These are phyloP conservation scores for Chrysoporthe deuterocubensis DNA, from an alignment of 2,329 filamentous ascomycete species.

Conservation along the genomic window DNA sequence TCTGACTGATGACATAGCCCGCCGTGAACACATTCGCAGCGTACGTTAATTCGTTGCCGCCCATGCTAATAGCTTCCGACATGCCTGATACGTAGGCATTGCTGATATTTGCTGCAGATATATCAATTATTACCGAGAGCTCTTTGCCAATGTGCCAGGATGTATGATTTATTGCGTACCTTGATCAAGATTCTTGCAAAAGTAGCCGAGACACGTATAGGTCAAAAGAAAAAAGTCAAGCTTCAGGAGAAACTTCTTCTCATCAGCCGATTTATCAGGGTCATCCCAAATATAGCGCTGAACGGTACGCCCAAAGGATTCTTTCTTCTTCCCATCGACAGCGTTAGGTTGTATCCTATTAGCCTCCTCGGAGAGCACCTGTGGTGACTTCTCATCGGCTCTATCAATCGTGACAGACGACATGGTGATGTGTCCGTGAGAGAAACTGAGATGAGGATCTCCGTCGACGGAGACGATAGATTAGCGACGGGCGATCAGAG, in stretches of 20 bases:
- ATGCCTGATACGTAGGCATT: constrained; percentile 29
- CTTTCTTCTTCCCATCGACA: not conserved
- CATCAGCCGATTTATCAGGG: constrained; percentile 33
- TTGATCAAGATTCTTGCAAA: constrained; percentile 27
- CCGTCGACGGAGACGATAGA: not conserved
- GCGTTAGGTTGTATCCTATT: not conserved
- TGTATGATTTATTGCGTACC: not conserved
- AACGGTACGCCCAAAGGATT: constrained; percentile 26
- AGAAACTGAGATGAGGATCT: not conserved
- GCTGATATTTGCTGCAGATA: constrained; percentile 18
- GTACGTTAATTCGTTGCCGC: constrained; percentile 25
- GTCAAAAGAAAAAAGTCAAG: constrained; percentile 27
- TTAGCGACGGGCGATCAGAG: not conserved
- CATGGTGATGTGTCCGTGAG: not conserved
- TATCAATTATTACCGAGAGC: not conserved
- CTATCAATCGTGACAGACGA: not conserved
- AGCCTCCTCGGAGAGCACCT: constrained; percentile 2
- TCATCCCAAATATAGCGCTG: constrained; percentile 38
- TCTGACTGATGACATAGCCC: constrained; percentile 26
- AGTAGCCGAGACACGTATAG: constrained; percentile 27
- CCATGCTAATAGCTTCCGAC: constrained; percentile 27
- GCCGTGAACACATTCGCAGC: constrained; percentile 26
- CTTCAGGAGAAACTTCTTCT: constrained; percentile 29
- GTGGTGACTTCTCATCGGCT: constrained; percentile 1
- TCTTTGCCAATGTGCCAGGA: not conserved